Base-by-base conservation (phyloP, 768 basidiomycete genomes). In the Mycena capillaripes region DNA sequence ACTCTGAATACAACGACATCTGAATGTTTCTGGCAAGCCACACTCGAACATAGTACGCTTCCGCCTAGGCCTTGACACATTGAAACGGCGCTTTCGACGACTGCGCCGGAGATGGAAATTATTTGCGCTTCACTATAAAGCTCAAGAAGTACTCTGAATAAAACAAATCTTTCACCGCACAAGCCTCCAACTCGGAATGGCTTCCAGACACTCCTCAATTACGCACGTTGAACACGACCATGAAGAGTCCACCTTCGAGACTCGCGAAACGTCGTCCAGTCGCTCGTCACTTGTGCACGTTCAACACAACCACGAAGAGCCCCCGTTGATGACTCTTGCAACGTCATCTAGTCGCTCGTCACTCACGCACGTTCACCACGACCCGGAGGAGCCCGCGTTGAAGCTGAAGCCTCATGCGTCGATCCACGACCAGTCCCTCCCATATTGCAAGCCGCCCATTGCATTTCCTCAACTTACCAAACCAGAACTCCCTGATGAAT, bases 281-380 rank as follows among this genome's bases (percentile, higher is more conserved):
- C 56, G 62, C 29, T 71, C 70, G 12, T 65, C 70, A 3, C 2
- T 66, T n/a, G 60, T 58, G 55, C 70, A 65, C 27, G 69, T 69
- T 21, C 52, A 69, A 8, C 52, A 42, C 6, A 63, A 71, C 27
- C 21, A n/a, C 4, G 70, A 65, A 30, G 55, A 36, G 48, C 52
- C 50, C 17, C n/a, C 6, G 17, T 50, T 23, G 9, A 71, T 60
- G 30, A 7, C 29, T 30, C 36, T 23, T 25, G 21, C 34, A 12
- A 23, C 30, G 34, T 32, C 29, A 12, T 38, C 38, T 10, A 38
- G 38, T 38, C 38, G 38, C 38, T 38, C 38, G 10, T 38, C 38
- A 38, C 38, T 38, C 9, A 38, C 38, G 38, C 38, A 38, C 38
- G 38, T 38, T 38, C 38, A 38, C 10, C 9, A 38, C 10, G 38